phyloP scores from a whole-genome alignment of 257 asterid species.

The Nicotiana obtusifolia region DNA sequence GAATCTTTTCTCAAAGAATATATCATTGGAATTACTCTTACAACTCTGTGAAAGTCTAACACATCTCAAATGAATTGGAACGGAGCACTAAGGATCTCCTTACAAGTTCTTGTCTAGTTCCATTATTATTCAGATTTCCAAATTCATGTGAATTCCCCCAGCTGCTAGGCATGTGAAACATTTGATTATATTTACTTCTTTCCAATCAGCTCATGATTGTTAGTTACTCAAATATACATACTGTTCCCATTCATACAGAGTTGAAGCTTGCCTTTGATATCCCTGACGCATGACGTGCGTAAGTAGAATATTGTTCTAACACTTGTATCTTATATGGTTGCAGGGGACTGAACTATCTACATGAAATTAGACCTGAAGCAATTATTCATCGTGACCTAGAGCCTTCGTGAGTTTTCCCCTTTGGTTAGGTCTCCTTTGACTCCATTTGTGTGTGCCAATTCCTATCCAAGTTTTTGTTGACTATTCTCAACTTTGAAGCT shows the following conservation, averaged over 20 bases:
- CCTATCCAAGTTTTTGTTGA: background rate
- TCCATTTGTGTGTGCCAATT: background rate
- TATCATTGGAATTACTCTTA: background rate
- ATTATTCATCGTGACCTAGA: conserved; percentile 92
- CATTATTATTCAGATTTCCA: background rate
- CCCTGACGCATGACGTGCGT: background rate
- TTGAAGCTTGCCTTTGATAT: background rate
- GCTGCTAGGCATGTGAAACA: background rate
- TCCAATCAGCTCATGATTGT: background rate
- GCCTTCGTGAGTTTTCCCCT: conserved; percentile 69
- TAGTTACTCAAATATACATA: background rate
- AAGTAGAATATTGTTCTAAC: background rate
- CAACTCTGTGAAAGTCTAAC: no score
- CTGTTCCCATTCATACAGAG: background rate
- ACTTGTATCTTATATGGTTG: conserved; percentile 6
- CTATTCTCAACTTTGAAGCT: background rate
- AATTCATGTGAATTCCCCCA: background rate
- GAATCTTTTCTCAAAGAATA: background rate
- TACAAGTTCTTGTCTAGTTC: background rate
- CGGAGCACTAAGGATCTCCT: background rate
- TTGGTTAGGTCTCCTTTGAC: background rate
- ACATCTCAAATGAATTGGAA: background rate
- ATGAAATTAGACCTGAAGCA: conserved; percentile 74
- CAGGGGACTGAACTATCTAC: conserved; percentile 98
- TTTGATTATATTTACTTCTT: background rate